A percentile compares a stretch with the other conserved stretches of the same genome.
phyloP scores from a whole-genome alignment of 257 asterid genomes.

The Solanum neorickii region DNA sequence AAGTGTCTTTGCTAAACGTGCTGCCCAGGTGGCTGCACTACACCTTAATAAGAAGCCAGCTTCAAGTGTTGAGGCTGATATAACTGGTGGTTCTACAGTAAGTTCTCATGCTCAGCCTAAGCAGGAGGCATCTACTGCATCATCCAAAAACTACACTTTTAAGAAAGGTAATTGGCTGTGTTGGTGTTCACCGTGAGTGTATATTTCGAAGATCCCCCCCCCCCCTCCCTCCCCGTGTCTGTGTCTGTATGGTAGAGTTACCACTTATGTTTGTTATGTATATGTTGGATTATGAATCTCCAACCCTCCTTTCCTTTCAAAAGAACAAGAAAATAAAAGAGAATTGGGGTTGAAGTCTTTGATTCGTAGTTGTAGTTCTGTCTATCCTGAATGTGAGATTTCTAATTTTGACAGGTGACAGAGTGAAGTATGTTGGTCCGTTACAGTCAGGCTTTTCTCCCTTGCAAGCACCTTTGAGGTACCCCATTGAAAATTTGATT shows the following conservation, averaged over 20 bases:
- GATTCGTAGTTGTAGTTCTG: neutral
- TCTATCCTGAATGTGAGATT: neutral
- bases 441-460: slow-evolving; percentile 39
- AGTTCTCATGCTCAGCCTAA: slow-evolving; percentile 54
- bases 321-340: neutral
- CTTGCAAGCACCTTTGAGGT: slow-evolving; percentile 49
- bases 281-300: neutral
- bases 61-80: slow-evolving; percentile 67
- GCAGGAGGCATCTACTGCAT: slow-evolving; percentile 77
- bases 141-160: slow-evolving; percentile 55
- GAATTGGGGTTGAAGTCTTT: neutral
- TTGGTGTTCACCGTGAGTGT: neutral
- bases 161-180: slow-evolving; percentile 40
- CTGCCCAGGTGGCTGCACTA: slow-evolving; percentile 30
- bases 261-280: neutral
- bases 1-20: slow-evolving; percentile 50
- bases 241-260: neutral
- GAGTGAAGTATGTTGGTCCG: slow-evolving; percentile 66
- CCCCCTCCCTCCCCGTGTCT: neutral
- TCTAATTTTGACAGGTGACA: slow-evolving; percentile 55
- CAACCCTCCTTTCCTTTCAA: neutral
- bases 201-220: no score
- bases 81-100: slow-evolving; percentile 45
- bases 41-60: slow-evolving; percentile 56
- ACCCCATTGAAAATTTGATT: neutral